Evolutionary conservation across 2,329 filamentous ascomycete genomes (phyloP), one percentile per base, ranked within the genome.

Genomic region (Shiraia sp.): DNA sequence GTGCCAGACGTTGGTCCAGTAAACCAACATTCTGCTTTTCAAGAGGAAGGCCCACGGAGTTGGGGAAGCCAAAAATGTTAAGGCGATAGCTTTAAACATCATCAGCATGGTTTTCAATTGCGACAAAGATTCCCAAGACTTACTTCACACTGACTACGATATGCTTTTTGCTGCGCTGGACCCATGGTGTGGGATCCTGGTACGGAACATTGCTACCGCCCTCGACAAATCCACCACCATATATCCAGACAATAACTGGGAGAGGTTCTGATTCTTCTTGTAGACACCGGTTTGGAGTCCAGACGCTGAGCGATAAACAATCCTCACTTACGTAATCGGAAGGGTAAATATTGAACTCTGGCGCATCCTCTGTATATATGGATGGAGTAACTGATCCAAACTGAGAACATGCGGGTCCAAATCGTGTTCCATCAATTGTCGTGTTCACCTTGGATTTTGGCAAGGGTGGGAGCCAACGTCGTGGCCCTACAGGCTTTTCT

Each of bases 201-300:
- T 65, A 77, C 1, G 74, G 71, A 0, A 76, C 68, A 22, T 73
- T 64, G 10, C 72, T 56, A 16, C 74, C 74, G 22, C 75, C 75
- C 6, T 63, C 70, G 8, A 61, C 45, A 45, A 75, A 77, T 2
- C 71, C 71, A 12, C 77, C 77, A 4, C 76, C 77, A 27, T 75
- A 73, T 25, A 78, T 65, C 63, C 73, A 79, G 14, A 45, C 67
- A 4, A 74, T 59, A 0, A 79, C 76, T 1, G 75, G 75, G 3
- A 75, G 54, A 0, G 55, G 10, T 42, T 57, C 22, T 46, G 55
- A 23, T 1, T 48, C 15, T 33, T 30, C n/a, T 29, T 39, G 8
- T 40, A 29, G 8, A 22, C 19, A 22, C 1, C 48, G 35, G 42
- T 47, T 51, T 6, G 73, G 73, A 3, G 72, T 58, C 75, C 75